Evolutionary conservation across 495 filamentous ascomycete genomes (phyloP), one percentile per base, ranked within the genome.

Genomic region (Aspergillus haitiensis): DNA sequence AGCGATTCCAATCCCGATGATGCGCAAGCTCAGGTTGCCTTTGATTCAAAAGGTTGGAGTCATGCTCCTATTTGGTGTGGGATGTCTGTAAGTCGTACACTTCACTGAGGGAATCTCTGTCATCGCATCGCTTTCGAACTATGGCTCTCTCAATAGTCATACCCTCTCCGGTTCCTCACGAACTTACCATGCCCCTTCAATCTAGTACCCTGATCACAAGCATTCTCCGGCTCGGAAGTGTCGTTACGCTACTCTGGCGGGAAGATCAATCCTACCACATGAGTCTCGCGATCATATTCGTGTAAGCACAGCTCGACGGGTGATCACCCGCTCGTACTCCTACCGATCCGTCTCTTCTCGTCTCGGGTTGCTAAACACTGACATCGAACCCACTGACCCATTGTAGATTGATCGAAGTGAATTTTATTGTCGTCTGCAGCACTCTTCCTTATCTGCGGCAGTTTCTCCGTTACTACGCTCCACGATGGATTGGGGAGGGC

Each of bases 1-100:
- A 0, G 13, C 72, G 6, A 61, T 77, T 5, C 75, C 77, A 0
- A 49, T 77, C 0, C 69, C 69, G 12, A 51, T 75, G 2, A 60
- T 78, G 11, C 53, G 46, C 15, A 21, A 54, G 5, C 61, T 74
- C 1, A 58, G 51, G 0, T 56, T 74, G 51, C 71, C 64, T 0
- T 9, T 39, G 1, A 44, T 64, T 13, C 65, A 71, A 48, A 73
- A 73, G 39, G 1, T 67, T 1, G 62, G 64, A 10, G 52, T 71
- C 8, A 16, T 63, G 5, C 11, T 58, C 8, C 66, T 73, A 42
- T 73, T 73, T 58, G 39, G 56, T 2, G 47, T 72, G n/a, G 69
- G 69, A 9, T 67, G 67, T 56, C 48, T 64, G 69, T 72, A 55
- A 50, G 69, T 67, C 11, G 16, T 27, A 36, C 16, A 50, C 51